Base-by-base conservation (phyloP, 768 basidiomycete species). In the Coprinellus micaceus region DNA sequence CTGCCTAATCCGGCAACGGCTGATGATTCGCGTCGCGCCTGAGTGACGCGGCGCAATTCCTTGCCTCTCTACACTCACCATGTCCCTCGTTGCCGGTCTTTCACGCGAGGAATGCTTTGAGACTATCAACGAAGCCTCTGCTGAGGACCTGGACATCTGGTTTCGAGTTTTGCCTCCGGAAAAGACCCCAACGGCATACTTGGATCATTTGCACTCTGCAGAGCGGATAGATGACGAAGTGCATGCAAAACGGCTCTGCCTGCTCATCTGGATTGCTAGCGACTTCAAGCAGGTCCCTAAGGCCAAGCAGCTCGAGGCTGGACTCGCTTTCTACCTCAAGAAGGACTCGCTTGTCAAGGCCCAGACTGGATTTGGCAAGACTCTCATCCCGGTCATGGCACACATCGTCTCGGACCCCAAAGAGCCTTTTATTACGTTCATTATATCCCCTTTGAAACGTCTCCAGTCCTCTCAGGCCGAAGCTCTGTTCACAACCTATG, bases 281-380 rank as follows among this genome's bases (percentile, higher is more conserved):
- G 47, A 30, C 9, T 52, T 54, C 13, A 39, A 21, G 4, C 57
- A 63, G 28, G 61, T 66, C 13, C 68, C 66, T 12, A 58, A 65
- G 21, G 60, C 63, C 48, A 60, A 65, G 55, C 67, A 69, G 41
- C 61, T 71, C 0, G 19, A 55, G 25, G 60, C 60, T 12, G 48
- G 52, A 36, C 52, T 69, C 3, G 66, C 63, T 2, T 58, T 63
- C 1, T 39, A 11, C 3, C 58, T 61, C 17, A 58, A 64, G 0
- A 39, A 52, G 4, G 61, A 70, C 37, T 61, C 58, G 10, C 24
- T 67, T 15, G 51, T 68, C 26, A 30, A 60, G 26, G 63, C 67
- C 4, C 64, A 67, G 1, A 68, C 66, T 15, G 67, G 67, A 9
- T 63, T 61, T 36, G 66, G 68, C 3, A 71, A 72, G 57, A 70